These are phyloP conservation scores for Metschnikowia vanudenii DNA, from an alignment of 805 yeast species.

Conservation along the genomic window DNA sequence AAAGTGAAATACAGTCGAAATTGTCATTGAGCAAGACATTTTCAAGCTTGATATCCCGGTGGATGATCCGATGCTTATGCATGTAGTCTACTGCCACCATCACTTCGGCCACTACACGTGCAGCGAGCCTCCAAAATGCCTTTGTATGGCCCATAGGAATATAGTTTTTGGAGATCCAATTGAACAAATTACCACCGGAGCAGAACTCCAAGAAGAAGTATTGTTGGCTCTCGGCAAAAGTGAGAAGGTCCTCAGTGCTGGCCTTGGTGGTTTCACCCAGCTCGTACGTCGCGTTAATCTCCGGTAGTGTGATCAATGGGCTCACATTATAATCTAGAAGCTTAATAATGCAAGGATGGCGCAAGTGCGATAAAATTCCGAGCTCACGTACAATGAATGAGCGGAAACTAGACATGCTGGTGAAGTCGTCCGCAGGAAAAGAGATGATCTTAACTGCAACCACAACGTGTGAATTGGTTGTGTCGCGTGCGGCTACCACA, in stretches of 20 bases:
- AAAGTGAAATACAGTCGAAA: conserved; percentile 14
- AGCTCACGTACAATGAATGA: conserved; percentile 59
- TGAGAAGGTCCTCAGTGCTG: neutral
- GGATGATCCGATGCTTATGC: conserved; percentile 69
- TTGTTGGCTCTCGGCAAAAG: conserved; percentile 28
- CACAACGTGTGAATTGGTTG: conserved; percentile 18
- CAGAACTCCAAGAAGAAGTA: conserved; percentile 71
- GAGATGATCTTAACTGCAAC: conserved; percentile 72
- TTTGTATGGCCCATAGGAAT: conserved; percentile 1
- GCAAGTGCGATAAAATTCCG: conserved; percentile 52
- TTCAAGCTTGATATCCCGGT: conserved; percentile 89
- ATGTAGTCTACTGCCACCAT: conserved; percentile 65
- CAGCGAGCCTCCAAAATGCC: conserved; percentile 48
- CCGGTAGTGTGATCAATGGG: conserved; percentile 25
- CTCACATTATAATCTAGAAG: conserved; percentile 51
- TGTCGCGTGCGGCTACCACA: conserved; percentile 49
- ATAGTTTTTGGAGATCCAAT: conserved; percentile 44
- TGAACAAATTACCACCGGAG: conserved; percentile 81
- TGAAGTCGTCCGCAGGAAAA: conserved; percentile 32
- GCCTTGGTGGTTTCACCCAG: neutral
- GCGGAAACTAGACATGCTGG: conserved; percentile 31
- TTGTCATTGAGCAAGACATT: conserved; percentile 56
- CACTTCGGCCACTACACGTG: conserved; percentile 68
- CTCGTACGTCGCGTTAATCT: conserved; percentile 20
- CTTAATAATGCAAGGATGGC: conserved; percentile 70